Evolutionary conservation across 345 rosid genomes (phyloP).

Genomic region (Psidium friedrichsthalianum): DNA sequence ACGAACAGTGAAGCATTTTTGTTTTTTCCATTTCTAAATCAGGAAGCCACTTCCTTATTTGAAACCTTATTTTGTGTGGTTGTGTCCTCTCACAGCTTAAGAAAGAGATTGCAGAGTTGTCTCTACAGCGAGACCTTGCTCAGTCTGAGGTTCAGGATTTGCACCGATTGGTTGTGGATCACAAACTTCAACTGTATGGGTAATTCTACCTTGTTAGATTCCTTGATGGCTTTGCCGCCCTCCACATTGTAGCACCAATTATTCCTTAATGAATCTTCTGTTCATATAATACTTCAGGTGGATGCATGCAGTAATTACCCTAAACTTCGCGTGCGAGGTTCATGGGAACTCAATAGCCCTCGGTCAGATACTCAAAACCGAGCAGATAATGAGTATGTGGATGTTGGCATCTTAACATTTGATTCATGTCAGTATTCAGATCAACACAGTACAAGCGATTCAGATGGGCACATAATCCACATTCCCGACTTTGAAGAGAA

Average conservation of each 20-base stretch:
- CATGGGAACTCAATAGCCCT: conserved; percentile 46
- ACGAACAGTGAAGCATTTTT: not conserved
- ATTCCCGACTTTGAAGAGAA: conserved; percentile 38
- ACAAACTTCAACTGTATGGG: conserved; percentile 20
- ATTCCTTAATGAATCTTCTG: not conserved
- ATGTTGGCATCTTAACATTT: conserved; percentile 18
- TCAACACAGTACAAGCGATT: conserved; percentile 33
- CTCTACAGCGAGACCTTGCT: conserved; percentile 40
- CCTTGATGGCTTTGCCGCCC: not conserved
- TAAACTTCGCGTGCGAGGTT: conserved; percentile 46
- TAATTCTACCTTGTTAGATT: not conserved
- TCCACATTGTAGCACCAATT: not conserved
- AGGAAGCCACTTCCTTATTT: not conserved
- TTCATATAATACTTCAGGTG: conserved; percentile 24
- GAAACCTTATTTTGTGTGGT: not conserved
- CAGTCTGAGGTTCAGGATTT: conserved; percentile 53
- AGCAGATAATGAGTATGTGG: conserved; percentile 20
- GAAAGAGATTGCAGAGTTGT: conserved; percentile 45
- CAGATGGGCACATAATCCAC: conserved; percentile 43
- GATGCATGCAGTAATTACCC: conserved; percentile 45
- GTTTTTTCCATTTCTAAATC: not conserved
- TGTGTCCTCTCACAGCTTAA: conserved; percentile 38
- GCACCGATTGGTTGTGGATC: conserved; percentile 23
- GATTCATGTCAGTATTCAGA: conserved; percentile 46
- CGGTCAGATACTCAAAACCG: conserved; percentile 23